Conservation (phyloP, 164 flowering plant species). For the Tetrastigma voinierianum region DNA sequence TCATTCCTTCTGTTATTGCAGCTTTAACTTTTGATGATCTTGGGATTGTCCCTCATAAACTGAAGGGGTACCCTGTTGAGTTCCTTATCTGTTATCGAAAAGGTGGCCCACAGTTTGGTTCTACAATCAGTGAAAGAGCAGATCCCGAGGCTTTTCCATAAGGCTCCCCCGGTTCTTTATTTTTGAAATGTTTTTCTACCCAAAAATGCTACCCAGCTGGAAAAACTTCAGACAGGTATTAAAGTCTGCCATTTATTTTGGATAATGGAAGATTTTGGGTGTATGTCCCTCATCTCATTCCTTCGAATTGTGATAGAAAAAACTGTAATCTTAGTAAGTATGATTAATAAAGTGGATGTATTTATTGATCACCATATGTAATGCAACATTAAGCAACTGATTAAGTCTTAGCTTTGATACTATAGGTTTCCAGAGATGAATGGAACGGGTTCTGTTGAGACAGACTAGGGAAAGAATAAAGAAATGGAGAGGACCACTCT, state of each 20-base stretch:
- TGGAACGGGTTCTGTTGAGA: slow-evolving; percentile 10
- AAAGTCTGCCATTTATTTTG: slow-evolving; percentile 5
- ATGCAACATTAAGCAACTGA: slow-evolving; percentile 3
- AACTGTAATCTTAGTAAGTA: background rate
- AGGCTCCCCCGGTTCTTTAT: slow-evolving; percentile 11
- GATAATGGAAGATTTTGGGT: background rate
- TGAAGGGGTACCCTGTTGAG: slow-evolving; percentile 94
- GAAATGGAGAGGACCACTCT: slow-evolving; percentile 2
- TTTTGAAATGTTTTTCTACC: slow-evolving; percentile 8
- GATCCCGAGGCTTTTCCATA: slow-evolving; percentile 48
- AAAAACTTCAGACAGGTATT: slow-evolving; percentile 19
- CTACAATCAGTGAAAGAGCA: slow-evolving; percentile 80
- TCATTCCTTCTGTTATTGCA: slow-evolving; percentile 25
- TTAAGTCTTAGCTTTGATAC: slow-evolving; percentile 7
- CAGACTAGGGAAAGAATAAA: slow-evolving; percentile 13
- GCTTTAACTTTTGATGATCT: slow-evolving; percentile 85
- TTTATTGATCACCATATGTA: slow-evolving; percentile 2
- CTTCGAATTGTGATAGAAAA: background rate
- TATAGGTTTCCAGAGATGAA: slow-evolving; percentile 14
- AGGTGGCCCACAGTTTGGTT: slow-evolving; percentile 91
- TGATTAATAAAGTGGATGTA: background rate
- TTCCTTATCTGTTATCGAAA: slow-evolving; percentile 71
- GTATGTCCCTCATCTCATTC: slow-evolving; percentile 3
- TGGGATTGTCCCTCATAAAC: slow-evolving; percentile 70
- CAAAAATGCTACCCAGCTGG: slow-evolving; percentile 6